Base-by-base conservation (phyloP, 1,284 basidiomycete genomes). In the Trametes sp. region DNA sequence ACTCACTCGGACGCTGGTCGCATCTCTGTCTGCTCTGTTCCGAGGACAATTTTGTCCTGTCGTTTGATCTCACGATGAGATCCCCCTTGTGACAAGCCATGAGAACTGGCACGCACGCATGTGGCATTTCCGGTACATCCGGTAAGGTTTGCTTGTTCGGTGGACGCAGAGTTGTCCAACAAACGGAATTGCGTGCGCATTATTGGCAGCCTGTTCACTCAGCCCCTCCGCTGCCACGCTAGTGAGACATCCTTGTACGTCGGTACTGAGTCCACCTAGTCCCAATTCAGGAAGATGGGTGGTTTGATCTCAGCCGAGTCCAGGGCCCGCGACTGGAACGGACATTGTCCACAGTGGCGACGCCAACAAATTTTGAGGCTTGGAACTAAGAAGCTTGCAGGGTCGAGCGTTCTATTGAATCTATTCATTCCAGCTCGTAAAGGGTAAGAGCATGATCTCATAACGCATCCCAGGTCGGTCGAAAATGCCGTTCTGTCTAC, bases 71-170 rank as follows among this genome's bases (percentile, higher is more conserved):
- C 44, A 54, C 45, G 58, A 59, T 59, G 52, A 29, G 58, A 59
- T 59, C 58, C 58, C 44, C 38, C n/a, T 8, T 4, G 8, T 59
- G 58, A 48, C 58, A 48, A 28, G 10, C 33, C 58, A 54, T 59
- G 58, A 53, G 58, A 59, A 59, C 42, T 6, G 7, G 10, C 33
- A 31, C 16, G 35, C 19, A 29, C 58, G 29, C 51, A 46, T 59
- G 33, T 13, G 58, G 58, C 50, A 59, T 28, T 38, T 53, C 58
- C 50, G 58, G 44, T 54, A 44, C 52, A 41, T 60, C 59, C 52
- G 52, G 52, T 33, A 48, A 29, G 36, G 59, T 49, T 54, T 16
- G 24, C 50, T 36, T 26, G 16, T 36, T 41, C 33, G 33, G 44
- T 21, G 28, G 23, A 21, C 33, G 7, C 28, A 52, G 14, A 31